Percentiles rank a stretch among this genome's conserved stretches.
Evolutionary conservation across 2,329 filamentous ascomycete species (phyloP).

Genomic region (Talaromyces sp.): DNA sequence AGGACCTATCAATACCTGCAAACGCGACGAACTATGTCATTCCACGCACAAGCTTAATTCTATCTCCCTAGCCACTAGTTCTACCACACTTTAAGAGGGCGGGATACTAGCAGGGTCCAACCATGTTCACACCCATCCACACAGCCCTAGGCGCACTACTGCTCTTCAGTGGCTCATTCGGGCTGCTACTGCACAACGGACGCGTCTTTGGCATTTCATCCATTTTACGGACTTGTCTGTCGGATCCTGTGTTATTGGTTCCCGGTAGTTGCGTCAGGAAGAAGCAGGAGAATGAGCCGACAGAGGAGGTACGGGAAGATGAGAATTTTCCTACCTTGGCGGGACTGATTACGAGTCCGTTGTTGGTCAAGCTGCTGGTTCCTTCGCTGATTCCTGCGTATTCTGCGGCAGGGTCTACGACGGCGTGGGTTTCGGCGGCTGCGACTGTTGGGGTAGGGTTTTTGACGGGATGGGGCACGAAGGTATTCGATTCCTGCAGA

Average conservation of each 20-base stretch:
- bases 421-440: constrained; percentile 33
- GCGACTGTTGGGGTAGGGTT: constrained; percentile 43
- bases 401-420: constrained; percentile 30
- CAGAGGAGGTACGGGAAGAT: constrained; percentile 11
- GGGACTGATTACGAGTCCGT: constrained; percentile 46
- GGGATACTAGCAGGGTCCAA: neutral
- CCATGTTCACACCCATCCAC: constrained; percentile 54
- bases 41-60: constrained; percentile 4
- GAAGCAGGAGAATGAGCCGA: neutral
- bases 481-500: constrained; percentile 32
- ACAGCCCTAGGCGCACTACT: constrained; percentile 51
- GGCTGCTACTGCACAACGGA: constrained; percentile 52
- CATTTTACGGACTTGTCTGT: constrained; percentile 42
- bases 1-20: neutral
- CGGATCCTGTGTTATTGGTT: constrained; percentile 30
- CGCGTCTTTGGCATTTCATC: constrained; percentile 51
- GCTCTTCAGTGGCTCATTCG: constrained; percentile 50
- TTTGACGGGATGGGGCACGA: constrained; percentile 52
- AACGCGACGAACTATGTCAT: neutral
- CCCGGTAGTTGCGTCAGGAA: neutral
- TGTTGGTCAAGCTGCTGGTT: constrained; percentile 41
- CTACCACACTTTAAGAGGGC: neutral
- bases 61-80: neutral
- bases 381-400: constrained; percentile 47
- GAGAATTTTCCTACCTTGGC: constrained; percentile 46